A percentile compares a stretch with the other conserved stretches of the same genome.
phyloP scores from a whole-genome alignment of 1,284 basidiomycete genomes.

The Papiliotrema fonsecae region DNA sequence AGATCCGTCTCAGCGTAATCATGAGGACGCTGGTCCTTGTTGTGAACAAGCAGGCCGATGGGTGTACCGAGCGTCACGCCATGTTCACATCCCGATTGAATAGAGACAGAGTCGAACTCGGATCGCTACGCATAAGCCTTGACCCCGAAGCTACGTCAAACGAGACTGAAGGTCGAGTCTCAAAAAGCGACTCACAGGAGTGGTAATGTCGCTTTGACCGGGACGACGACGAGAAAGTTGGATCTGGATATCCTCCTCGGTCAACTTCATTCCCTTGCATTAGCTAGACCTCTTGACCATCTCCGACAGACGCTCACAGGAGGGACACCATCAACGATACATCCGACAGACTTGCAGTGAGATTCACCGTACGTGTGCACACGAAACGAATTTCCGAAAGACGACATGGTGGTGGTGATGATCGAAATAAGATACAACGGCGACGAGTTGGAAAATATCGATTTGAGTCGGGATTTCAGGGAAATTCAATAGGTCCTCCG shows the following conservation, averaged over 20 bases:
- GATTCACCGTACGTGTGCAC: slow-evolving; percentile 98
- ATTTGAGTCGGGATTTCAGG: no score
- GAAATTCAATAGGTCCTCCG: no score
- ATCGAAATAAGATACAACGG: slow-evolving; percentile 1
- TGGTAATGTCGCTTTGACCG: slow-evolving; percentile 94
- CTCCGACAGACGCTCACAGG: slow-evolving; percentile 59
- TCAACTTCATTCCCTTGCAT: slow-evolving; percentile 71
- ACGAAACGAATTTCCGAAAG: slow-evolving; percentile 82
- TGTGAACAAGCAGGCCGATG: slow-evolving; percentile 90
- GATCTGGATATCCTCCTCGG: slow-evolving; percentile 78
- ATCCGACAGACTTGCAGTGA: slow-evolving; percentile 94
- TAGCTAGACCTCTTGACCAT: slow-evolving; percentile 1
- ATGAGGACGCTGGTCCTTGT: slow-evolving; percentile 97
- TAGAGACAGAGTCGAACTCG: slow-evolving; percentile 90
- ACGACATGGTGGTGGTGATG: slow-evolving; percentile 62
- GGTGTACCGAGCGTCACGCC: slow-evolving; percentile 96
- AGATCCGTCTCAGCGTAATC: slow-evolving; percentile 98
- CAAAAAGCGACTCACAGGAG: slow-evolving; percentile 61
- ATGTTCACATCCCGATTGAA: slow-evolving; percentile 91
- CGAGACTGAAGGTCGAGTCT: neutral
- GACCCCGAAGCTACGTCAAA: no score
- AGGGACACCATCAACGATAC: slow-evolving; percentile 95
- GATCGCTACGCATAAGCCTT: slow-evolving; percentile 63
- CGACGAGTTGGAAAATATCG: slow-evolving; percentile 3
- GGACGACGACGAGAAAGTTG: slow-evolving; percentile 90